phyloP scores from a whole-genome alignment of 1,139 yeast species.

The Blastobotrys illinoisensis region DNA sequence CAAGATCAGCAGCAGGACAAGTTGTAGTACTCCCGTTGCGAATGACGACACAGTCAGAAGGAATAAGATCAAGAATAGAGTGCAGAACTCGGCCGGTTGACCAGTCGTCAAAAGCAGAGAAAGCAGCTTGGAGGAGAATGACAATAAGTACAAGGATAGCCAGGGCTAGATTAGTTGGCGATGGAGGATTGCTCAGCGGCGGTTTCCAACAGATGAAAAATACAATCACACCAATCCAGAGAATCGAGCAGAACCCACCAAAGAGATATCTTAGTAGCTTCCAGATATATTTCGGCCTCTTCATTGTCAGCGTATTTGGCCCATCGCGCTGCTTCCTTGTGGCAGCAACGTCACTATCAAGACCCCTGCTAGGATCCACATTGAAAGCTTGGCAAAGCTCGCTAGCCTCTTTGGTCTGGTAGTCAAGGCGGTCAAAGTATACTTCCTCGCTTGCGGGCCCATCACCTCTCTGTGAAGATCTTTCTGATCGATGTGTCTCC shows the following conservation, averaged over 20 bases:
- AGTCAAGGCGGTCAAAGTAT: background rate
- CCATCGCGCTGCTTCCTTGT: background rate
- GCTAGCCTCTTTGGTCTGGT: background rate
- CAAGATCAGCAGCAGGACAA: conserved; percentile 40
- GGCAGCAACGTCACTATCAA: background rate
- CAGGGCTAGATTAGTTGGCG: conserved; percentile 42
- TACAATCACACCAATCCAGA: conserved; percentile 43
- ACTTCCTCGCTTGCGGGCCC: background rate
- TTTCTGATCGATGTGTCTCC: background rate
- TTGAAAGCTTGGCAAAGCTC: background rate
- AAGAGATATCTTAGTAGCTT: conserved; percentile 34
- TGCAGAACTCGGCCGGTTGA: conserved; percentile 47
- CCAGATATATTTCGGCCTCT: background rate
- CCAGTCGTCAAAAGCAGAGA: conserved; percentile 48
- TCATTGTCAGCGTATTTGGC: background rate
- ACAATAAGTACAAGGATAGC: conserved; percentile 43
- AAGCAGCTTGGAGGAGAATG: conserved; percentile 44
- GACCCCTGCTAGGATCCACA: background rate
- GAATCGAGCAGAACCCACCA: conserved; percentile 48
- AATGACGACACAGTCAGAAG: conserved; percentile 40
- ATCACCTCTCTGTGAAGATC: background rate
- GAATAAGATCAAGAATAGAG: conserved; percentile 44
- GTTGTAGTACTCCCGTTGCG: conserved; percentile 38
- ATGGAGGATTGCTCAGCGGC: conserved; percentile 45
- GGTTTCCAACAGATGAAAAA: conserved; percentile 48